phyloP scores from a whole-genome alignment of 2,329 filamentous ascomycete genomes.

The Magnaporthiopsis poae region DNA sequence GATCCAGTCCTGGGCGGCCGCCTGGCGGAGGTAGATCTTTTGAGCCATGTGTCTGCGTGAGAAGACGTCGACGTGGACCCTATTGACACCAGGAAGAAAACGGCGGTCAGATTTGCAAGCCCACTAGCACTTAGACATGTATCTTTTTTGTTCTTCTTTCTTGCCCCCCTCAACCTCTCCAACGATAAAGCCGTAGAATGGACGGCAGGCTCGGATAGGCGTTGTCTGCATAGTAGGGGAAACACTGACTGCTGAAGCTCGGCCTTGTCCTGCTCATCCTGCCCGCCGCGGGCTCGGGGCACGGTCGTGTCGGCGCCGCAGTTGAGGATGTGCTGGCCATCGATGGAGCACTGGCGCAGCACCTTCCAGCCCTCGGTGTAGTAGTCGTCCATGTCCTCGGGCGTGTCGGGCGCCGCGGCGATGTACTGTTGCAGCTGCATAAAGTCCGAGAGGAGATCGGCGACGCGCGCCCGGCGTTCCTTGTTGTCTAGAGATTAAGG shows the following conservation, averaged over 20 bases:
- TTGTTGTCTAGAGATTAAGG: slow-evolving; percentile 42
- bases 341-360: slow-evolving; percentile 51
- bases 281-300: slow-evolving; percentile 41
- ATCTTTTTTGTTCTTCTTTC: background rate
- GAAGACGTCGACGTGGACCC: slow-evolving; percentile 50
- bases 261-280: slow-evolving; percentile 50
- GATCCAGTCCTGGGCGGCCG: slow-evolving; percentile 51
- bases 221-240: background rate
- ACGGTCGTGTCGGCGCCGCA: slow-evolving; percentile 53
- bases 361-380: slow-evolving; percentile 55
- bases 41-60: slow-evolving; percentile 53
- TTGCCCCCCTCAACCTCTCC: background rate
- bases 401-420: slow-evolving; percentile 45
- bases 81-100: slow-evolving; percentile 16
- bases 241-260: slow-evolving; percentile 52
- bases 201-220: slow-evolving; percentile 10
- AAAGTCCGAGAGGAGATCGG: slow-evolving; percentile 53
- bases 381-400: slow-evolving; percentile 46
- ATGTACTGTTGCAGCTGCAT: slow-evolving; percentile 53
- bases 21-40: slow-evolving; percentile 54
- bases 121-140: background rate
- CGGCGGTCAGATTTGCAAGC: no score
- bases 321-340: slow-evolving; percentile 56
- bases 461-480: slow-evolving; percentile 48
- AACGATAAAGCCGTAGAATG: background rate